Evolutionary conservation across 768 basidiomycete genomes (phyloP), one percentile per base, ranked within the genome.

Genomic region (Fistulinella prunicolor): DNA sequence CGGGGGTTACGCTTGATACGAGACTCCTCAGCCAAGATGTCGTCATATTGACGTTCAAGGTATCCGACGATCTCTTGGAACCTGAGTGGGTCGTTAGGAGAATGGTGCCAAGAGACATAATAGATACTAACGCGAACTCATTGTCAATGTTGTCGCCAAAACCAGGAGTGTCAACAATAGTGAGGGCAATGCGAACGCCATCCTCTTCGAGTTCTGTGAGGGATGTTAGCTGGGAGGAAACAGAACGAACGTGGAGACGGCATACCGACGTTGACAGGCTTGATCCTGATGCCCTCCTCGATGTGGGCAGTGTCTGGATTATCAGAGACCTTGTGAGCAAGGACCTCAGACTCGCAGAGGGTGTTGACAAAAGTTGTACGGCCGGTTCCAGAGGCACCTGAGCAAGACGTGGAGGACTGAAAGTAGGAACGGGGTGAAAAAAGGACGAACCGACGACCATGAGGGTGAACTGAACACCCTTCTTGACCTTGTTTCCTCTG

Each of bases 71-170:
- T 98, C 68, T 98, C 96, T 68, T 90, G 87, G 73, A 98, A 99
- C 46, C 95, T 97, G 57, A 20, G 47, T 49, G 24, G 14, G 29
- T 14, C 39, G 53, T 46, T 35, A 46, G 38, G 46, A 43, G 24
- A 40, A 19, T 39, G 12, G 47, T 54, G 48, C 35, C 46, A 6
- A 48, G 17, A 26, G 35, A 32, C 42, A 43, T 3, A 45, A 39
- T 50, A 32, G 47, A 48, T 34, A 79, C 93, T 66, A 70, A 96
- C 95, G 91, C 87, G 65, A 92, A 92, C 70, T 97, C 94, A 62
- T 98, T 98, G 77, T 99, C 94, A 64, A 99, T 95, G 64, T 94
- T 94, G 71, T 97, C 94, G 32, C 95, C 96, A 60, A 99, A 99
- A 38, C 96, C 96, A 47, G 96, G 96, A 1, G 96, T 99, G 67